Base-by-base conservation (phyloP, 805 yeast genomes). In the Wickerhamomyces queroliae region DNA sequence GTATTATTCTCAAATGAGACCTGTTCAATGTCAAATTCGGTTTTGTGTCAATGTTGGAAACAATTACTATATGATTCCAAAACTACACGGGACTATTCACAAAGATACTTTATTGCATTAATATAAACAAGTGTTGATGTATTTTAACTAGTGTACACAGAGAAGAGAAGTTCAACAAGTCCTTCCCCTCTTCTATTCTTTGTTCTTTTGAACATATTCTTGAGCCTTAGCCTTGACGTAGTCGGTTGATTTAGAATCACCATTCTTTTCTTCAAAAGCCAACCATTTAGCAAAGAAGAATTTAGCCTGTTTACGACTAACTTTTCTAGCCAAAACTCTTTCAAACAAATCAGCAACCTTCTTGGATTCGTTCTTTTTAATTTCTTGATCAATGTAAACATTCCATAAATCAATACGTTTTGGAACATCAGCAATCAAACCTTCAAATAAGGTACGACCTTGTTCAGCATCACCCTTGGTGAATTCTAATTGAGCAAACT, bases 251-350 rank as follows among this genome's bases (percentile, higher is more conserved):
- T 79, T 83, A 35, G 70, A 74, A 57, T 86, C 91, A 12, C 74
- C 78, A 39, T 67, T 58, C 46, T 72, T 74, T 54, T 83, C 89
- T 64, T 89, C 97, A 53, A 68, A 86, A 10, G 74, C 66, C 44
- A 89, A 75, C 97, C 97, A 90, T 59, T 91, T 91, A 52, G 81
- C 85, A 68, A 89, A 90, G 74, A 91, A 87, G 68, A 86, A 88
- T 64, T 87, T 89, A 52, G 96, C 96, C 65, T 89, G 96, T 61
- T 90, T 91, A 57, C 82, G 76, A 5, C 84, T 72, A 38, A 91
- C 61, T 63, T 86, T 87, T 47, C 61, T 66, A 24, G 70, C 56
- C 32, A 84, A 54, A 3, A 83, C 86, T 59, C 98, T 77, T 61
- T 90, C 96, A 52, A 89, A 90, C 44, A 91, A 67, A 16, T 76